These are phyloP conservation scores for Telopea speciosissima DNA, from an alignment of 177 flowering plant species.

Conservation along the genomic window DNA sequence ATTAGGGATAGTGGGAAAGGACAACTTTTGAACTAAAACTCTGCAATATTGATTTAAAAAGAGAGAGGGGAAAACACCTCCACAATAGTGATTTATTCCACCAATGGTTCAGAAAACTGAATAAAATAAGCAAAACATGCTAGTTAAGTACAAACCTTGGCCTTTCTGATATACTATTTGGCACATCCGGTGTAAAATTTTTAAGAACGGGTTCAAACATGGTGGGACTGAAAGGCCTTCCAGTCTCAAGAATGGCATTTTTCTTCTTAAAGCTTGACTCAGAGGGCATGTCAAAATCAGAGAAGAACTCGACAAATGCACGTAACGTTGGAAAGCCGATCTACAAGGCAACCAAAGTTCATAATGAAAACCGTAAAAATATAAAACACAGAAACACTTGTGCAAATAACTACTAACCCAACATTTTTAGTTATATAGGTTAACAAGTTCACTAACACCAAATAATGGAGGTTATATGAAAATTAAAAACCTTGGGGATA, in stretches of 20 bases:
- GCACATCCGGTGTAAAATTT: constrained; percentile 83
- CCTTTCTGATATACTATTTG: constrained; percentile 37
- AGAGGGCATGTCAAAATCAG: constrained; percentile 52
- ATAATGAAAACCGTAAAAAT: constrained; percentile 1
- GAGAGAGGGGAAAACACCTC: too few relatives aligned
- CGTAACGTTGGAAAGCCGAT: constrained; percentile 68
- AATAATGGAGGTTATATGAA: background rate
- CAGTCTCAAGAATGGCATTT: constrained; percentile 44
- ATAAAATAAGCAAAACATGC: background rate
- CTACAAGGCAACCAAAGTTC: constrained; percentile 30
- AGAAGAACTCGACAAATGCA: constrained; percentile 74
- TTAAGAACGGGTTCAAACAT: constrained; percentile 84
- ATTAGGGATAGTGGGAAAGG: background rate
- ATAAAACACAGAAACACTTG: background rate
- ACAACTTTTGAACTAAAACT: background rate
- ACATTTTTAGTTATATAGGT: background rate
- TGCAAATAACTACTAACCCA: too few relatives aligned
- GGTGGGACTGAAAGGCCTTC: constrained; percentile 67
- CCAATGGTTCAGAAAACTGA: background rate
- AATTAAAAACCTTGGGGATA: constrained; percentile 63
- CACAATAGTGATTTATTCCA: background rate
- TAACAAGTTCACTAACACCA: background rate
- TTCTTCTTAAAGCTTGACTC: constrained; percentile 41
- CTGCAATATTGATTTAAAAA: background rate
- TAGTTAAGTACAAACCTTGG: constrained; percentile 42